A percentile compares a stretch with the other conserved stretches of the same genome.
These are phyloP conservation scores for Scenedesmus sp. DNA, from an alignment of 163 green algal genomes.

Conservation along the genomic window DNA sequence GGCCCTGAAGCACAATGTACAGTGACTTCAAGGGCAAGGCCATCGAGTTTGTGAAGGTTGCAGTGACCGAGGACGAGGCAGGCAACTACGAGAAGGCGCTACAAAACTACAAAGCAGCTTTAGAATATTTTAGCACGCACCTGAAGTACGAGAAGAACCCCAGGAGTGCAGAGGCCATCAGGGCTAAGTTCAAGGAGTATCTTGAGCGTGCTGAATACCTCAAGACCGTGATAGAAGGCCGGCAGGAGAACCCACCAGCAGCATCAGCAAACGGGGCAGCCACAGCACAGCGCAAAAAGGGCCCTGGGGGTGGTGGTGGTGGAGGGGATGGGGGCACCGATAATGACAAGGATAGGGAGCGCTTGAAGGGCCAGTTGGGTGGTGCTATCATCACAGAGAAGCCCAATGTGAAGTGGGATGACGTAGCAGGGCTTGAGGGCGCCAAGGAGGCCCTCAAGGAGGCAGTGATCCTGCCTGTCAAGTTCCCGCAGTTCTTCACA, in stretches of 20 bases:
- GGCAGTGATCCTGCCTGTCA: constrained; percentile 98
- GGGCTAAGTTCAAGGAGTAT: constrained; percentile 94
- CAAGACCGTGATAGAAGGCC: constrained; percentile 77
- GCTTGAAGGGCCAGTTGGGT: constrained; percentile 79
- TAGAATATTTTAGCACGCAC: constrained; percentile 96
- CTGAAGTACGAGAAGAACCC: constrained; percentile 99
- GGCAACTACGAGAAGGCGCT: constrained; percentile 94
- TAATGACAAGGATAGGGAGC: constrained; percentile 87
- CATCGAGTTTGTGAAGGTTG: constrained; percentile 95
- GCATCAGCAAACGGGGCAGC: constrained; percentile 53
- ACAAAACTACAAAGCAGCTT: constrained; percentile 85
- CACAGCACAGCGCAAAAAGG: constrained; percentile 60
- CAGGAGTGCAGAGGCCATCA: constrained; percentile 84
- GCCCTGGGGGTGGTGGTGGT: constrained; percentile 48
- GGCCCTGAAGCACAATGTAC: constrained; percentile 66
- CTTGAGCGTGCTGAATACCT: constrained; percentile 94
- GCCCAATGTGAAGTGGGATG: constrained; percentile 99
- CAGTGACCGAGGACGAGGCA: constrained; percentile 92
- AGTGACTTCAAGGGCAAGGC: constrained; percentile 85
- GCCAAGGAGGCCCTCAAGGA: constrained; percentile 99
- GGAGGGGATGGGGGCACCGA: constrained; percentile 66
- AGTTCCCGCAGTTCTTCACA: constrained; percentile 96
- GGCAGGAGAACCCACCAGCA: constrained; percentile 47
- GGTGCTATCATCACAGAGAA: constrained; percentile 95
- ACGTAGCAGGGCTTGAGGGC: constrained; percentile 97